Conservation (phyloP, 2,329 filamentous ascomycete genomes). For the Zasmidium angulare region DNA sequence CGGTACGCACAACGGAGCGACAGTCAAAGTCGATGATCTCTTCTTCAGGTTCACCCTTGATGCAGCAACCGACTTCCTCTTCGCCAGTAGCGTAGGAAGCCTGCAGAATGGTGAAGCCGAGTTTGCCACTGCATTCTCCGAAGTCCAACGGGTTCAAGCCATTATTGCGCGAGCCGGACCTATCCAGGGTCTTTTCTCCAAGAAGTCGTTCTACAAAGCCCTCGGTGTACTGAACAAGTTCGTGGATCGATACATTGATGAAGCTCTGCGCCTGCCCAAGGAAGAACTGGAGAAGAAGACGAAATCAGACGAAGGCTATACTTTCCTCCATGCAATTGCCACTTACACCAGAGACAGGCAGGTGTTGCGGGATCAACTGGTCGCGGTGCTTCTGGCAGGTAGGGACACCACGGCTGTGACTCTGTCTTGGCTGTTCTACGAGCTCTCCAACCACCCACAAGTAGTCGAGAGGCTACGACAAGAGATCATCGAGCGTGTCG, state of each 20-base stretch:
- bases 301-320: conserved; percentile 71
- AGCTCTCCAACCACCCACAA: conserved; percentile 70
- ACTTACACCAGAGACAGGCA: conserved; percentile 68
- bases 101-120: conserved; percentile 57
- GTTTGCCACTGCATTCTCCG: conserved; percentile 80
- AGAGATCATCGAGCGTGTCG: conserved; percentile 70
- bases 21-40: conserved; percentile 70
- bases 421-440: conserved; percentile 79
- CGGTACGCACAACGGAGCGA: conserved; percentile 37
- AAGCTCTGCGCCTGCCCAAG: conserved; percentile 65
- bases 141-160: conserved; percentile 73
- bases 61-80: conserved; percentile 80
- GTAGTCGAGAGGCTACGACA: conserved; percentile 66
- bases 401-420: conserved; percentile 84
- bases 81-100: conserved; percentile 71
- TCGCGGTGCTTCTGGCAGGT: conserved; percentile 79
- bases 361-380: conserved; percentile 79
- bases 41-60: conserved; percentile 87
- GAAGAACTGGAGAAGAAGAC: conserved; percentile 72
- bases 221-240: conserved; percentile 73
- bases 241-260: conserved; percentile 74
- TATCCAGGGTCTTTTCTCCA: conserved; percentile 63
- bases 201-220: conserved; percentile 60
- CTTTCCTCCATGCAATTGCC: conserved; percentile 83
- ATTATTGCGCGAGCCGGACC: conserved; percentile 66